Conservation (phyloP, 1,284 basidiomycete genomes). For the Ganoderma meredithae region DNA sequence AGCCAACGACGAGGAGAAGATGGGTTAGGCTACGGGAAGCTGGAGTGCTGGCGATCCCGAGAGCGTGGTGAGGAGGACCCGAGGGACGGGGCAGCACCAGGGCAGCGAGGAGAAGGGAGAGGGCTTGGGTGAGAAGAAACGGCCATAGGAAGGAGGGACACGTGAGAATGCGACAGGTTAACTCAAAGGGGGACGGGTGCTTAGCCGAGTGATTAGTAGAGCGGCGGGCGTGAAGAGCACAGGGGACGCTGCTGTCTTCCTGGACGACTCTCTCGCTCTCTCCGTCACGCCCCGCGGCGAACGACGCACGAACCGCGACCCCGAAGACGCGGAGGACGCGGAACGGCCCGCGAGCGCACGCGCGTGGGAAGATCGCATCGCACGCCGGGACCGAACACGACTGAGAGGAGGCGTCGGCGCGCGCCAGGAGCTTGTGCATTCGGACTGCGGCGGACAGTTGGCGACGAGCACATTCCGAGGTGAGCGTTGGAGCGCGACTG, state of each 20-base stretch:
- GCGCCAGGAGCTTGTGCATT: neutral
- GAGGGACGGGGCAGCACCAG: conserved; percentile 16
- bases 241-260: conserved; percentile 3
- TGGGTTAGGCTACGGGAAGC: neutral
- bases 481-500: conserved; percentile 8
- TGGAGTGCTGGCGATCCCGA: neutral
- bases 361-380: conserved; percentile 8
- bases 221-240: neutral
- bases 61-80: conserved; percentile 16
- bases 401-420: conserved; percentile 6
- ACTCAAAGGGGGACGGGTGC: conserved; percentile 5
- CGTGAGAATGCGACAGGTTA: conserved; percentile 19
- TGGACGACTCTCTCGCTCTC: neutral
- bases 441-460: neutral
- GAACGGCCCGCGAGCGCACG: neutral
- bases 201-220: conserved; percentile 4
- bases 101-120: neutral
- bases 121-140: conserved; percentile 21
- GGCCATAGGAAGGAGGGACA: conserved; percentile 17
- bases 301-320: neutral
- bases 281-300: neutral
- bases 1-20: neutral
- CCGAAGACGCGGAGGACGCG: neutral
- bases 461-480: conserved; percentile 1
- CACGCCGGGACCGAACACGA: conserved; percentile 1